phyloP scores from a whole-genome alignment of 768 basidiomycete genomes.

The Pulveroboletus sp. region DNA sequence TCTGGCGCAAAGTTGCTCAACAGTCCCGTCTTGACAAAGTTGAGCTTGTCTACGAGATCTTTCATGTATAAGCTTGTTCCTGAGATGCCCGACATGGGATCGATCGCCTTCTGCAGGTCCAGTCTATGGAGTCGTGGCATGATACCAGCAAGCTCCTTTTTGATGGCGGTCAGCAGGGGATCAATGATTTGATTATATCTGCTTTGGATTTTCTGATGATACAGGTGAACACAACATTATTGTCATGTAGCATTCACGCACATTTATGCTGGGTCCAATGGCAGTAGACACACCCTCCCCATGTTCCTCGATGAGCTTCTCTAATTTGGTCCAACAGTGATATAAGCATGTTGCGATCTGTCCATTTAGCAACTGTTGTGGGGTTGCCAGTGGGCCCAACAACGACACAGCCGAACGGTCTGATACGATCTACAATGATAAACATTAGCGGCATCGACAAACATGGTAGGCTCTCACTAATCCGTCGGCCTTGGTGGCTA shows the following conservation, averaged over 20 bases:
- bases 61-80: conserved; percentile 81
- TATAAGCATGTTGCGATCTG: conserved; percentile 68
- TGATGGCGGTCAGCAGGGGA: conserved; percentile 62
- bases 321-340: conserved; percentile 22
- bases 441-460: neutral
- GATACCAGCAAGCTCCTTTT: conserved; percentile 75
- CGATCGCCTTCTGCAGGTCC: conserved; percentile 70
- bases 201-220: conserved; percentile 20
- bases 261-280: conserved; percentile 55
- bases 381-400: conserved; percentile 70
- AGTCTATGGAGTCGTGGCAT: conserved; percentile 80
- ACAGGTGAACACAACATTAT: neutral
- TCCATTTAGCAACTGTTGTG: conserved; percentile 74
- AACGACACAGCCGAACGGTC: conserved; percentile 73
- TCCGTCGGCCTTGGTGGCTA: conserved; percentile 58
- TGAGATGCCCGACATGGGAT: conserved; percentile 51
- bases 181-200: conserved; percentile 56
- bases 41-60: conserved; percentile 70
- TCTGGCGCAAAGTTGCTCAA: conserved; percentile 73
- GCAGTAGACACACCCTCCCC: conserved; percentile 42
- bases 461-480: conserved; percentile 46
- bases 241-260: conserved; percentile 28
- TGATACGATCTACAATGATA: conserved; percentile 48
- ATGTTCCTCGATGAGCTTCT: conserved; percentile 25
- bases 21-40: conserved; percentile 78